A percentile compares a stretch with the other conserved stretches of the same genome.
Evolutionary conservation across 2,329 filamentous ascomycete species (phyloP).

Genomic region (Talaromyces sp.): DNA sequence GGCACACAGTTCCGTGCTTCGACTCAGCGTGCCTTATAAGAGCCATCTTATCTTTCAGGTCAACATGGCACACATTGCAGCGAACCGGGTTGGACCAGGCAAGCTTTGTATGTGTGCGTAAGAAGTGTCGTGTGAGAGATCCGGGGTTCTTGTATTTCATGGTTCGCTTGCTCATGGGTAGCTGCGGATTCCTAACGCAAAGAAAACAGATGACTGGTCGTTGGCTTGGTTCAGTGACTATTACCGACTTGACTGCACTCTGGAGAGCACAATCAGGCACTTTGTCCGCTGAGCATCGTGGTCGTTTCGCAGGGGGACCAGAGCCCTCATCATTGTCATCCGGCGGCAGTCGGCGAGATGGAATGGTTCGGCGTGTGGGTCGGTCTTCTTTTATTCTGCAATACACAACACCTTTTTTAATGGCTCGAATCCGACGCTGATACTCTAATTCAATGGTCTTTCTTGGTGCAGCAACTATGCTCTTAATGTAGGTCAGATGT

Average conservation of each 20-base stretch:
- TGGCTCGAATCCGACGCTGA: background rate
- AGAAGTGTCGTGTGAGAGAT: background rate
- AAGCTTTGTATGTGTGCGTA: background rate
- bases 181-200: background rate
- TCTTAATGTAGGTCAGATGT: background rate
- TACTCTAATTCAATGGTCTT: background rate
- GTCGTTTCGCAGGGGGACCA: background rate
- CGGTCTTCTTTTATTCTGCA: background rate
- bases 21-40: background rate
- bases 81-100: background rate
- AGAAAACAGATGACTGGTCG: background rate
- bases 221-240: background rate
- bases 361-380: background rate
- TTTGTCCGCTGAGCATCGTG: background rate
- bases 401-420: background rate
- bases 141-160: background rate
- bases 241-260: background rate
- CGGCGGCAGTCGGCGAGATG: background rate
- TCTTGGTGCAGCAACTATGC: background rate
- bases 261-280: background rate
- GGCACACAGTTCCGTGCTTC: background rate
- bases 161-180: background rate
- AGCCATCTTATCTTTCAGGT: background rate
- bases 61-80: background rate
- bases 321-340: background rate